Base-by-base conservation (phyloP, 148 eudicot genomes). In the Amaranthus palmeri region DNA sequence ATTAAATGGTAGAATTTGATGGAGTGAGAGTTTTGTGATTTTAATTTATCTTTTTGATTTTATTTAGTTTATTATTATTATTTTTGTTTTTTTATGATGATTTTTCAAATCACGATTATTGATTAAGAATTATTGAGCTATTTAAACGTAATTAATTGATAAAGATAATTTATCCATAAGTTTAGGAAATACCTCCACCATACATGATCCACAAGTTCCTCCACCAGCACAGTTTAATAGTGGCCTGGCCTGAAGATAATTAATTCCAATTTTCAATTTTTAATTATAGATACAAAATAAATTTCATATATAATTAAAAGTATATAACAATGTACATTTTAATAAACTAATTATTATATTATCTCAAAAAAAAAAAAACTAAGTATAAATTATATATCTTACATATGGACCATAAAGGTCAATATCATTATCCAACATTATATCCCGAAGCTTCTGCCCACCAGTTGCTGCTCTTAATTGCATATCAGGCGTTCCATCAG, bases 321-420 rank as follows among this genome's bases (percentile, higher is more conserved):
- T 5, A 58, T 44, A 40, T 40, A 62, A 12, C 48, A 58, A 49
- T 17, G 15, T 47, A 40, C 5, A 51, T 25, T 25, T 25, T 25
- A 2, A 25, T 25, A 25, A 25, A 25, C 36, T 25, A 25, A 25
- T 25, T 25, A 25, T 1, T 25, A 25, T 25, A 25, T 25, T 25
- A 25, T 25, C 36, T 25, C 36, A 25, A 25, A 25, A 25, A 25
- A 25, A 25, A 25, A 25, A 0, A 25, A 25, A 25, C 36, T 25
- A 25, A 25, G 36, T 25, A 25, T 25, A 25, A 46, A 66, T 18
- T 47, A n/a, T 47, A n/a, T 65, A 17, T 65, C 90, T 86, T 84
- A 92, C 98, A 81, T 88, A 90, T 69, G 98, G 98, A 76, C 98
- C 96, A 83, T 92, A 92, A 47, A 92, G 82, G 59, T 92, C 98